phyloP scores from a whole-genome alignment of 2,329 filamentous ascomycete species.

The Penicillium carneum region DNA sequence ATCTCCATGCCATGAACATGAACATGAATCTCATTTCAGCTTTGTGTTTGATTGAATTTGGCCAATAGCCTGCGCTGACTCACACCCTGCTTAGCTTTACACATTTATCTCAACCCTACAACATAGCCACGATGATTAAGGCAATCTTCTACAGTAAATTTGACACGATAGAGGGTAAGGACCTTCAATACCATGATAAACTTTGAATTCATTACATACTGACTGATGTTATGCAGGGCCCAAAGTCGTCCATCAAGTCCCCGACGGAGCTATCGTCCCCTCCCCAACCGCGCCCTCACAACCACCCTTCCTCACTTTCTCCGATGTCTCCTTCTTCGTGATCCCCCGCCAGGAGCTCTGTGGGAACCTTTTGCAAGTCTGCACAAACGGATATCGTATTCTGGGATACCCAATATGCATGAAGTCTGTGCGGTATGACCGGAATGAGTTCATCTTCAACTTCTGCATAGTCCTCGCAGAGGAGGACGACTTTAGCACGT shows the following conservation, averaged over 20 bases:
- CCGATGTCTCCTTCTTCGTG: slow-evolving; percentile 86
- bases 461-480: slow-evolving; percentile 84
- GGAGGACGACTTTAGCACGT: slow-evolving; percentile 74
- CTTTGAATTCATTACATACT: slow-evolving; percentile 1
- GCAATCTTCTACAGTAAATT: slow-evolving; percentile 73
- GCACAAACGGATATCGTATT: slow-evolving; percentile 77
- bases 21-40: not conserved
- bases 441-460: slow-evolving; percentile 98
- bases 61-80: not conserved
- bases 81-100: not conserved
- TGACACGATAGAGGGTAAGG: slow-evolving; percentile 63
- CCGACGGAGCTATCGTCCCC: slow-evolving; percentile 64
- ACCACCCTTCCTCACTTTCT: slow-evolving; percentile 80
- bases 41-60: not conserved
- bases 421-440: slow-evolving; percentile 78
- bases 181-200: not conserved
- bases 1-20: slow-evolving; percentile 3
- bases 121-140: slow-evolving; percentile 61
- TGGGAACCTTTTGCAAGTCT: slow-evolving; percentile 80
- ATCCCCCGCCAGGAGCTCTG: slow-evolving; percentile 95
- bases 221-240: slow-evolving; percentile 55
- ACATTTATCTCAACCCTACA: slow-evolving; percentile 10
- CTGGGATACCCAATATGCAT: slow-evolving; percentile 91
- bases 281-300: slow-evolving; percentile 56
- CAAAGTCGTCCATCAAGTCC: slow-evolving; percentile 70